Evolutionary conservation across 371 early-diverging fungal genomes (phyloP).

Genomic region (Chytridium lagenaria): DNA sequence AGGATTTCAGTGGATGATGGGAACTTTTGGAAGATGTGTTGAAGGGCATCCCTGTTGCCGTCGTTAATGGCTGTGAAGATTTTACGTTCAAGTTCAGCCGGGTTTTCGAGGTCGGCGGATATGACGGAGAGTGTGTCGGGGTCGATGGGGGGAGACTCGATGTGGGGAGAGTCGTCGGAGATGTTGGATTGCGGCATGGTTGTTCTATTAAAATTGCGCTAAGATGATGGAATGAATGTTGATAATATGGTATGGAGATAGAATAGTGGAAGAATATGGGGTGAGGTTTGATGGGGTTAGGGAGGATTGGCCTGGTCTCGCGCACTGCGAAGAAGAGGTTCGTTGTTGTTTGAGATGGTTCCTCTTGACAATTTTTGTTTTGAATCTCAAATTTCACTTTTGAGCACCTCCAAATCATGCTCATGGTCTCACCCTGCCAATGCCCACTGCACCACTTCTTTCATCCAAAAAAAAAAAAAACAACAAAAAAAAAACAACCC

Average conservation of each 20-base stretch:
- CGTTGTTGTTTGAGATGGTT: not conserved
- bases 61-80: constrained; percentile 52
- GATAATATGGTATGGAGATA: not conserved
- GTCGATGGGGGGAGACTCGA: not conserved
- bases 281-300: not conserved
- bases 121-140: not conserved
- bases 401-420: too few species aligned
- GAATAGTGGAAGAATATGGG: not conserved
- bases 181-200: not conserved
- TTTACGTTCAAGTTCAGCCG: constrained; percentile 38
- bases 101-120: constrained; percentile 6
- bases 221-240: too few species aligned
- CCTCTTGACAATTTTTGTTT: too few species aligned
- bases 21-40: constrained; percentile 29
- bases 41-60: constrained; percentile 38
- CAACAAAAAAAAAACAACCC: too few species aligned
- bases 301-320: not conserved
- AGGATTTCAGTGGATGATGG: constrained; percentile 47
- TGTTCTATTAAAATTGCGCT: not conserved
- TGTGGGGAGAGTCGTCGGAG: not conserved
- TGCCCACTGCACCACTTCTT: too few species aligned
- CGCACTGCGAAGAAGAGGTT: not conserved
- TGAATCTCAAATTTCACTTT: too few species aligned
- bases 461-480: too few species aligned
- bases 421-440: too few species aligned